Conservation (phyloP, 768 basidiomycete species). For the Asterophora lycoperdoides region DNA sequence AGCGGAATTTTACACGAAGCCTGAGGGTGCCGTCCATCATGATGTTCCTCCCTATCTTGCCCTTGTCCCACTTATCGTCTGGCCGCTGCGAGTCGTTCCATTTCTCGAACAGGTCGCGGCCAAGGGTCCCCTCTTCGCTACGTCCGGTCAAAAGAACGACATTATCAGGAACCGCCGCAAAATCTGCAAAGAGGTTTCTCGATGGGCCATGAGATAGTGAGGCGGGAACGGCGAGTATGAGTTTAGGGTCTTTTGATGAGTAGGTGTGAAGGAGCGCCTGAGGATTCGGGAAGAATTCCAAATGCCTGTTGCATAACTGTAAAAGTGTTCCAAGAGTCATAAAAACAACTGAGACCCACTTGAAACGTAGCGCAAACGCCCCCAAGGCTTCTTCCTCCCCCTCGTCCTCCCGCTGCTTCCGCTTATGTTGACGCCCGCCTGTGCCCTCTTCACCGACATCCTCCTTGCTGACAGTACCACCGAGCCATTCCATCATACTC, state of each 20-base stretch:
- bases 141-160: conserved; percentile 82
- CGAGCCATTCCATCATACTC: conserved; percentile 99
- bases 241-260: conserved; percentile 84
- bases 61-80: conserved; percentile 84
- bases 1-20: conserved; percentile 49
- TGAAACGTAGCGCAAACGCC: conserved; percentile 84
- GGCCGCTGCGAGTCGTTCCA: conserved; percentile 85
- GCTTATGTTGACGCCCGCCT: conserved; percentile 48
- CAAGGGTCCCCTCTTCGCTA: conserved; percentile 77
- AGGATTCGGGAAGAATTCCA: conserved; percentile 89
- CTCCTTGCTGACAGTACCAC: conserved; percentile 90
- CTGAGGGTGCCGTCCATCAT: conserved; percentile 72
- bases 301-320: conserved; percentile 48
- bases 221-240: conserved; percentile 90
- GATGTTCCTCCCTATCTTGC: conserved; percentile 81
- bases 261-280: conserved; percentile 77
- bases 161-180: conserved; percentile 79
- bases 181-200: conserved; percentile 78
- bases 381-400: conserved; percentile 81
- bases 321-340: neutral
- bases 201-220: conserved; percentile 92
- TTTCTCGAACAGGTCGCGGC: conserved; percentile 70
- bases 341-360: conserved; percentile 43
- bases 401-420: conserved; percentile 55
- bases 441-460: conserved; percentile 80